Evolutionary conservation across 495 filamentous ascomycete genomes (phyloP).

Genomic region (Jackrogersella multiformis): DNA sequence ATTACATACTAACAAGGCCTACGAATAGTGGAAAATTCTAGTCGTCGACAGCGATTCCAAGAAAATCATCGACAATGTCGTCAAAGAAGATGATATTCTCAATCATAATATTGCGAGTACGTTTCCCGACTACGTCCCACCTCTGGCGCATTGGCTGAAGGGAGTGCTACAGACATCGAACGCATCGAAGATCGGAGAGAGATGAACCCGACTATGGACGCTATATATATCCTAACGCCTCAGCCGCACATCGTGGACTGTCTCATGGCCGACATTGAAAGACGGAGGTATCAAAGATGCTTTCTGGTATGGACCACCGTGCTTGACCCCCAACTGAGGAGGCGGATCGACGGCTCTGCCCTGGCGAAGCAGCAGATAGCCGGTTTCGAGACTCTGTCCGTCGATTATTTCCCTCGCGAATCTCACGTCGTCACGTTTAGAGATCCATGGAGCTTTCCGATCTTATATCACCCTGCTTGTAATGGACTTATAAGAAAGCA

Average conservation of each 20-base stretch:
- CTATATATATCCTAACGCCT: constrained; percentile 88
- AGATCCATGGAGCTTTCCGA: constrained; percentile 93
- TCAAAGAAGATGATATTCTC: constrained; percentile 94
- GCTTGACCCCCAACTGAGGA: constrained; percentile 52
- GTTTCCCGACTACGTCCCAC: constrained; percentile 39
- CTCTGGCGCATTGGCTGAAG: constrained; percentile 38
- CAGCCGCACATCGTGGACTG: constrained; percentile 89
- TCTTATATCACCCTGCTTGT: constrained; percentile 90
- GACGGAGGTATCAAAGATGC: constrained; percentile 74
- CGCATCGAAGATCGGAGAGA: constrained; percentile 84
- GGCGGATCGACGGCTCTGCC: constrained; percentile 52
- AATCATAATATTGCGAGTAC: constrained; percentile 94
- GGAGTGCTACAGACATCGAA: constrained; percentile 75
- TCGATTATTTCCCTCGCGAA: constrained; percentile 91
- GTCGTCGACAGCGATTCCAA: constrained; percentile 83
- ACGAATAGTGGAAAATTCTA: constrained; percentile 88
- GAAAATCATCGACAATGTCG: constrained; percentile 83
- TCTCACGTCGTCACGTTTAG: constrained; percentile 90
- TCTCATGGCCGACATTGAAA: constrained; percentile 88
- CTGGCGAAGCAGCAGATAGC: constrained; percentile 76
- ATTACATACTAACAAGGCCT: constrained; percentile 18
- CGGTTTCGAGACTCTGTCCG: constrained; percentile 73
- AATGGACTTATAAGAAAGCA: constrained; percentile 83
- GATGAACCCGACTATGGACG: constrained; percentile 87
- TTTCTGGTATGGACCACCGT: constrained; percentile 85